Base-by-base conservation (phyloP, 2,329 filamentous ascomycete species). In the Colletotrichum eleusines region DNA sequence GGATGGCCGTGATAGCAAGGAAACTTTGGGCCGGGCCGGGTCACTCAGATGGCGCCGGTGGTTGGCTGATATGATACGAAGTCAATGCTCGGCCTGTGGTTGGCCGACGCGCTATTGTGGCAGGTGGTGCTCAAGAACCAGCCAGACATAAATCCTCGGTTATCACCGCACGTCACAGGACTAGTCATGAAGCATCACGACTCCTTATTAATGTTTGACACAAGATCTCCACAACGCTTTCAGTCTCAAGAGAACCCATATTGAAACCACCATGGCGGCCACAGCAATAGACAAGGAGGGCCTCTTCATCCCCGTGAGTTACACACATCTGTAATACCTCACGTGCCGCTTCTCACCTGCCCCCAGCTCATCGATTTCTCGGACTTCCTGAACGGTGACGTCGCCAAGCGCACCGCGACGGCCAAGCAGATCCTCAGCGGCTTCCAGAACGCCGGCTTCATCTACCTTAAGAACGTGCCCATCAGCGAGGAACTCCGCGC, bases 371-470 rank as follows among this genome's bases (percentile, higher is more conserved):
- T 95, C 77, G 90, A 97, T 84, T 95, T 97, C 79, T 89, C 88
- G 16, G 85, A 85, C 53, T 96, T 95, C 80, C 88, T 93, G 31
- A 81, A 86, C 68, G 92, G 92, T 42, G 85, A 86, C 26, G 82
- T 87, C 0, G 76, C 84, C 12, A 84, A 92, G 74, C 92, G 91
- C 75, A 83, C 86, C 61, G 81, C 86, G 53, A 90, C 92, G 1
- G 94, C 94, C 28, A 81, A 89, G 63, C 89, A 91, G 50, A 90
- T 97, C 74, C 89, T 95, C 16, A 78, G 89, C 63, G 94, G 93
- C 51, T 97, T 98, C 83, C 92, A 94, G 76, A 91, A 88, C 1
- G 92, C 94, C 2, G 95, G 95, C 68, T 97, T 98, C 84, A 88
- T 98, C 77, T 97, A 97, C 81, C 88, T 97, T 48, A 91, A 91